Conservation (phyloP, 148 eudicot species). For the Silene latifolia region DNA sequence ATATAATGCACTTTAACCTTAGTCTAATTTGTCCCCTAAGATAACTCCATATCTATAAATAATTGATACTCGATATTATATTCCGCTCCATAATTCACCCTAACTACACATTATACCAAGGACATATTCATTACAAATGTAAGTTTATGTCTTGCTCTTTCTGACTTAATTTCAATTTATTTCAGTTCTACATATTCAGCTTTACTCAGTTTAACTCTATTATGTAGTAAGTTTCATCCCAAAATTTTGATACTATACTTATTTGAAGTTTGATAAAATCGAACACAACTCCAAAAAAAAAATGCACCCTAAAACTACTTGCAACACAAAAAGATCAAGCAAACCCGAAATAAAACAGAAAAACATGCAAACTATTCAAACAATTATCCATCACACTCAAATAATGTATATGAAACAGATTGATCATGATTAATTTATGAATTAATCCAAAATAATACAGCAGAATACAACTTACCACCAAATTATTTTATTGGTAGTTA, state of each 20-base stretch:
- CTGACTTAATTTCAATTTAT: too few species aligned
- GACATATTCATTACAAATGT: too few species aligned
- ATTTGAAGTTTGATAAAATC: neutral
- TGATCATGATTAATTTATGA: constrained; percentile 7
- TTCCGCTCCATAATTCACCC: too few species aligned
- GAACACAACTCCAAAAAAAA: too few species aligned
- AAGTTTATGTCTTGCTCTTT: too few species aligned
- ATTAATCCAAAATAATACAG: constrained; percentile 5
- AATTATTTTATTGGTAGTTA: constrained; percentile 5
- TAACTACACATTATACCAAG: too few species aligned
- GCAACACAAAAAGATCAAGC: neutral
- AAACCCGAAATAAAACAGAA: neutral
- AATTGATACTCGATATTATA: too few species aligned
- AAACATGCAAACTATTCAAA: neutral
- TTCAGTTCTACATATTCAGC: too few species aligned
- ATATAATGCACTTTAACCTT: too few species aligned
- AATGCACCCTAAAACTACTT: neutral
- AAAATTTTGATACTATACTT: too few species aligned
- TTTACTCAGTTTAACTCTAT: too few species aligned
- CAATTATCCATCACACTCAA: neutral
- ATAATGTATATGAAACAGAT: neutral
- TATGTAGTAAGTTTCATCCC: too few species aligned
- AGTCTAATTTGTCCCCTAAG: neutral
- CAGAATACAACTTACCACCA: constrained; percentile 18
- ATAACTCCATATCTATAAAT: neutral